These are phyloP conservation scores for Nothophytophthora sp. DNA, from an alignment of 352 stramenopile species.

Conservation along the genomic window DNA sequence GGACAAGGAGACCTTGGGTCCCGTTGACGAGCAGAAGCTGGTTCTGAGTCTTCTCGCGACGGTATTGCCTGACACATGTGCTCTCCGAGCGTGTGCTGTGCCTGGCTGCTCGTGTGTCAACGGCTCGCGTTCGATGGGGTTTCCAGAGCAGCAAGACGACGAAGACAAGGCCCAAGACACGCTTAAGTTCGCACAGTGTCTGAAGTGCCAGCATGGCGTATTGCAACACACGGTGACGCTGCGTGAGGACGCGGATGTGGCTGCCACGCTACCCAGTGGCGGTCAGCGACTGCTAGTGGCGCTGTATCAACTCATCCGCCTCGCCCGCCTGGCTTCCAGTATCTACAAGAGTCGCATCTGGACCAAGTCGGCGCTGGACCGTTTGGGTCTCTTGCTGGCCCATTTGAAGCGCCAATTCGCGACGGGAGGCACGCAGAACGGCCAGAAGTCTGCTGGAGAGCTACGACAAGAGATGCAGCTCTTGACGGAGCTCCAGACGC, in stretches of 20 bases:
- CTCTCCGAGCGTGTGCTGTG: slow-evolving; percentile 52
- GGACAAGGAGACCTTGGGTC: slow-evolving; percentile 13
- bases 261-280: slow-evolving; percentile 35
- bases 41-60: slow-evolving; percentile 39
- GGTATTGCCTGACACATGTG: slow-evolving; percentile 59
- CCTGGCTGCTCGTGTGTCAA: slow-evolving; percentile 63
- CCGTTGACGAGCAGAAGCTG: slow-evolving; percentile 40
- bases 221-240: slow-evolving; percentile 63
- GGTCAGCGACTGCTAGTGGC: slow-evolving; percentile 60
- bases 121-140: slow-evolving; percentile 35
- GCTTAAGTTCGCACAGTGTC: slow-evolving; percentile 41
- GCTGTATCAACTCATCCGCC: slow-evolving; percentile 58
- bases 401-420: slow-evolving; percentile 60
- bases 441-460: slow-evolving; percentile 58
- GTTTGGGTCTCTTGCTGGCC: slow-evolving; percentile 43
- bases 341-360: slow-evolving; percentile 69
- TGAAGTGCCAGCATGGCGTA: slow-evolving; percentile 69
- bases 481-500: slow-evolving; percentile 47
- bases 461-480: slow-evolving; percentile 57
- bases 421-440: slow-evolving; percentile 59
- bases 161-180: slow-evolving; percentile 23
- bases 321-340: slow-evolving; percentile 49
- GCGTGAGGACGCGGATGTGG: slow-evolving; percentile 31
- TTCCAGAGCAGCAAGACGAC: slow-evolving; percentile 22
- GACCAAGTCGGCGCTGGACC: slow-evolving; percentile 50